Conservation (phyloP, 129 eudicot species). For the Sambucus nigra region DNA sequence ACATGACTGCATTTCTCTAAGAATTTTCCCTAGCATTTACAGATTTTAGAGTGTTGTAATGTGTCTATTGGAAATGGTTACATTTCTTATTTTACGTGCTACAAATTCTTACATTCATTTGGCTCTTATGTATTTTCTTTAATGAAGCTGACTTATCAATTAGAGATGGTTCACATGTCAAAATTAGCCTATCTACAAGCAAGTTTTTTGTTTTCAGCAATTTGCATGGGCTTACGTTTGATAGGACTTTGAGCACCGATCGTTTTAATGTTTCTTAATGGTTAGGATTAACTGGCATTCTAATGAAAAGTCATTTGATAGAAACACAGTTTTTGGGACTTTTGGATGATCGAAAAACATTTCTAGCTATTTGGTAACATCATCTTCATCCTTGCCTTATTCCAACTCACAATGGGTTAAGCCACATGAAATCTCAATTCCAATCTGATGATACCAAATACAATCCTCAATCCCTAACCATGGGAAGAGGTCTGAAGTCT, state of each 20-base stretch:
- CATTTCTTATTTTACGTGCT: background rate
- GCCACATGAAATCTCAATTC: no score
- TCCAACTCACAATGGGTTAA: no score
- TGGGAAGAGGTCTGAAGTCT: no score
- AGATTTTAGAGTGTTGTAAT: background rate
- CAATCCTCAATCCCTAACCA: no score
- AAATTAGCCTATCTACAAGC: background rate
- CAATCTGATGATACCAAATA: no score
- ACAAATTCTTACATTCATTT: background rate
- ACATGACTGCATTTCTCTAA: background rate
- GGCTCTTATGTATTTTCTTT: background rate
- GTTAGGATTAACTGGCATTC: background rate
- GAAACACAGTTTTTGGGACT: background rate
- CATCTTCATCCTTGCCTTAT: no score
- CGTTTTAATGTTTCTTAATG: background rate
- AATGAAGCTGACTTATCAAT: background rate
- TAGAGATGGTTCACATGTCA: background rate
- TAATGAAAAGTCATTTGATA: background rate
- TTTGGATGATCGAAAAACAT: background rate
- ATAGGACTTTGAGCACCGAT: background rate
- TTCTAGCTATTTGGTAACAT: background rate
- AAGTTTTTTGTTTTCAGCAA: background rate
- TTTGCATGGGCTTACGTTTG: background rate
- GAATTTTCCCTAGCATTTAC: background rate
- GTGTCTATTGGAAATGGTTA: background rate